Evolutionary conservation across 2,329 filamentous ascomycete genomes (phyloP).

Genomic region (Colletotrichum phormii): DNA sequence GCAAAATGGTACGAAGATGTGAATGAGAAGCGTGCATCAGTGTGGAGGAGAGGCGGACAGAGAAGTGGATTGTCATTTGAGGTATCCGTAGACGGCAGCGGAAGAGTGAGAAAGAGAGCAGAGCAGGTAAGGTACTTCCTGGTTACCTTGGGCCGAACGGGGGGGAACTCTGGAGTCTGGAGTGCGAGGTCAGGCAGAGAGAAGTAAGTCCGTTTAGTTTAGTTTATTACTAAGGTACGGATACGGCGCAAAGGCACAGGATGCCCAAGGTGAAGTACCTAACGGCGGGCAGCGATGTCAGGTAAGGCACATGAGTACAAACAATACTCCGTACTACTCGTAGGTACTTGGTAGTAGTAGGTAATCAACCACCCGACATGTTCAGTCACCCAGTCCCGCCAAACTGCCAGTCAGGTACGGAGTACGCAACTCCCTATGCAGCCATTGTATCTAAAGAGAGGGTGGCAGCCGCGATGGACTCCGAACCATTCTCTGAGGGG

Average conservation of each 20-base stretch:
- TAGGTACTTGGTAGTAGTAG: no score
- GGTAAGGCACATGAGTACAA: not conserved
- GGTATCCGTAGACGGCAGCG: not conserved
- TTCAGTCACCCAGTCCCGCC: not conserved
- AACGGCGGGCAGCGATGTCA: no score
- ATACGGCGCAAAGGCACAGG: slow-evolving; percentile 8
- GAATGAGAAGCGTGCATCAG: slow-evolving; percentile 5
- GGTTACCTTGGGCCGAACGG: not conserved
- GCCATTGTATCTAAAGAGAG: no score
- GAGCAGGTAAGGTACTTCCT: not conserved
- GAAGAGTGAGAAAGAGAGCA: not conserved
- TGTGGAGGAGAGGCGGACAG: slow-evolving; percentile 10
- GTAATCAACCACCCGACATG: not conserved
- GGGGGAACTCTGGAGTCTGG: not conserved
- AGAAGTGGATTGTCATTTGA: not conserved
- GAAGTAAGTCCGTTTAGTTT: not conserved
- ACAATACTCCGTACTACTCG: no score
- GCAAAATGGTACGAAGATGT: not conserved
- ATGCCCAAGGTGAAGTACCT: not conserved
- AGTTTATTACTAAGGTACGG: no score
- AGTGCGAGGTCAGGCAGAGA: not conserved
- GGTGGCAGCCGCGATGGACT: not conserved
- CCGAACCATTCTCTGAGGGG: not conserved
- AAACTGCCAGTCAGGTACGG: not conserved
- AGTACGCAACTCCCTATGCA: not conserved